Conservation (phyloP, 371 early-diverging fungal genomes). For the Encephalitozoon romaleae region DNA sequence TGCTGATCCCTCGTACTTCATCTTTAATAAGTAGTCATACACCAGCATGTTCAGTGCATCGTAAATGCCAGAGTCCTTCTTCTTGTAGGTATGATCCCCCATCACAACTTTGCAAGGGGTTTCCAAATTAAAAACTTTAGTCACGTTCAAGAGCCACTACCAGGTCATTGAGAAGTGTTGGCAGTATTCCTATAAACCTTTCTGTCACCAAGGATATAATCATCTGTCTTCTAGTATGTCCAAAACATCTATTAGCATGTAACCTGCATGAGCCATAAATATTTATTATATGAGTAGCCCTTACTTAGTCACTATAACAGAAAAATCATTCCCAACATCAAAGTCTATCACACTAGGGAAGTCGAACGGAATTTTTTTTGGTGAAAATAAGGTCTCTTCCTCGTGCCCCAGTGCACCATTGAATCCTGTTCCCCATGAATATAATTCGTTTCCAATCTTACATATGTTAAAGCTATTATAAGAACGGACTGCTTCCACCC, state of each 20-base stretch:
- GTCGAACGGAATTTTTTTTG: constrained; percentile 55
- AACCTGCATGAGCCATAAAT: not conserved
- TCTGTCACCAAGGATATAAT: not conserved
- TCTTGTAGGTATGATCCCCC: constrained; percentile 32
- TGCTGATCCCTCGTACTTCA: constrained; percentile 50
- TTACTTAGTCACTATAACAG: constrained; percentile 45
- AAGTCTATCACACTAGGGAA: constrained; percentile 53
- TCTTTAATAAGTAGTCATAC: constrained; percentile 58
- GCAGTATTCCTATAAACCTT: not conserved
- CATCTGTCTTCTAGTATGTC: not conserved
- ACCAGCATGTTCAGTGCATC: constrained; percentile 44
- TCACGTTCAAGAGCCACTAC: not conserved
- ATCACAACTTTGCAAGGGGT: constrained; percentile 1
- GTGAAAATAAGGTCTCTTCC: constrained; percentile 6
- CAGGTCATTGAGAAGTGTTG: not conserved
- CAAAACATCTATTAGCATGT: not conserved
- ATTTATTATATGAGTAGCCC: not conserved
- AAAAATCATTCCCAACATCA: constrained; percentile 51
- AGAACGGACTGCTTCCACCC: constrained; percentile 35
- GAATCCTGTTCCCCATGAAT: constrained; percentile 51
- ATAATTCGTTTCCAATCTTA: constrained; percentile 37
- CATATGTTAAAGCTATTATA: constrained; percentile 44
- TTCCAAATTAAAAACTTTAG: constrained; percentile 4
- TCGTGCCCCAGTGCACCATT: constrained; percentile 53
- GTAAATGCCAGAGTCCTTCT: constrained; percentile 17